Percentiles rank a stretch among this genome's conserved stretches.
Conservation (phyloP, 306 rosid genomes). For the Lupinus albus region DNA sequence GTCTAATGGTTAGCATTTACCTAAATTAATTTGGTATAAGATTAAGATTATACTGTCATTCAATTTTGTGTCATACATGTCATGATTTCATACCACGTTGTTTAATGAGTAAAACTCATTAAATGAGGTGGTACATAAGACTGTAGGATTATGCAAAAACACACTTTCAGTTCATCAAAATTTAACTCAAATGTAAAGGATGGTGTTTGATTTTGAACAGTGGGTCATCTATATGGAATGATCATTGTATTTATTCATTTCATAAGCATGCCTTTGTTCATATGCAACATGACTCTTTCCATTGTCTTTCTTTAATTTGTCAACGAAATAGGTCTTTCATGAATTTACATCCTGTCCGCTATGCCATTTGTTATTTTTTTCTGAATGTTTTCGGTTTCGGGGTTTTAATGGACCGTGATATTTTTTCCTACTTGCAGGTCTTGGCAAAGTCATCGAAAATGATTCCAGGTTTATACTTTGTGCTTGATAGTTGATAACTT, state of each 20-base stretch:
- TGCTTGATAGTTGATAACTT: too few species aligned
- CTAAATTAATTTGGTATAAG: background rate
- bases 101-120: background rate
- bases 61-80: background rate
- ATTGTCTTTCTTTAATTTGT: background rate
- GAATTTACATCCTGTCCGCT: background rate
- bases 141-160: background rate
- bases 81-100: background rate
- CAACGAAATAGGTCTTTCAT: background rate
- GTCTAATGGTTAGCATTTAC: too few species aligned
- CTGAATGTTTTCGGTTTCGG: background rate
- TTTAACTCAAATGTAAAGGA: background rate
- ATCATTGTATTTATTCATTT: background rate
- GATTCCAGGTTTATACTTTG: constrained; percentile 87
- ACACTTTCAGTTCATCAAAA: background rate
- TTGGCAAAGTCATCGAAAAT: constrained; percentile 96
- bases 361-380: background rate
- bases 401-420: constrained; percentile 27
- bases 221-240: background rate
- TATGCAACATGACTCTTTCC: background rate
- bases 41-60: too few species aligned
- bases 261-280: background rate
- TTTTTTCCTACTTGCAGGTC: constrained; percentile 61
- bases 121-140: background rate
- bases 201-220: background rate